These are phyloP conservation scores for Zea mays DNA, from an alignment of 176 grass and related monocot genomes.

Conservation along the genomic window DNA sequence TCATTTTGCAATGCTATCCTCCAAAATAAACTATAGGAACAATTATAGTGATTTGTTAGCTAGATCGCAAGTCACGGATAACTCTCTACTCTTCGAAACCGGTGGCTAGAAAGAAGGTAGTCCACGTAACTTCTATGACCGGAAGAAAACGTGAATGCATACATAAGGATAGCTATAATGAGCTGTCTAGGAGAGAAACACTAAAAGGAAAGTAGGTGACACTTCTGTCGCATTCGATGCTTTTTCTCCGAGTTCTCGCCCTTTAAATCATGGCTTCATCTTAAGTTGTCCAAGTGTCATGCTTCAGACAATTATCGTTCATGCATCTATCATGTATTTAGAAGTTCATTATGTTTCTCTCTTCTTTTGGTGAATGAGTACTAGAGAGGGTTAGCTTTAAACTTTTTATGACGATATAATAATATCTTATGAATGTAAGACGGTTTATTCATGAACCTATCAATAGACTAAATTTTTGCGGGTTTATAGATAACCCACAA, in stretches of 20 bases:
- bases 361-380: not conserved
- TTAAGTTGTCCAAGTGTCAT: not conserved
- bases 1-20: too few species aligned
- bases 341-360: not conserved
- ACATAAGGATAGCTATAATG: not conserved
- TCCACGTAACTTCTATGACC: not conserved
- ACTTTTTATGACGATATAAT: too few species aligned
- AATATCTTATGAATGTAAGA: too few species aligned
- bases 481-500: too few species aligned
- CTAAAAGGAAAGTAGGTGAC: not conserved
- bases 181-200: not conserved
- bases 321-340: not conserved
- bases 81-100: not conserved
- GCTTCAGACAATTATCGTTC: not conserved
- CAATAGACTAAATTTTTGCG: too few species aligned
- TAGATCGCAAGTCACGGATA: not conserved
- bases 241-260: not conserved
- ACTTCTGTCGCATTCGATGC: not conserved
- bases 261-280: not conserved
- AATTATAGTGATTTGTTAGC: too few species aligned
- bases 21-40: too few species aligned
- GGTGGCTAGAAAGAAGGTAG: not conserved
- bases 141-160: not conserved
- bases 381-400: not conserved
- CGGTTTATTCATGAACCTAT: too few species aligned